Base-by-base conservation (phyloP, 768 basidiomycete genomes). In the Termitomyces bulborhizus region DNA sequence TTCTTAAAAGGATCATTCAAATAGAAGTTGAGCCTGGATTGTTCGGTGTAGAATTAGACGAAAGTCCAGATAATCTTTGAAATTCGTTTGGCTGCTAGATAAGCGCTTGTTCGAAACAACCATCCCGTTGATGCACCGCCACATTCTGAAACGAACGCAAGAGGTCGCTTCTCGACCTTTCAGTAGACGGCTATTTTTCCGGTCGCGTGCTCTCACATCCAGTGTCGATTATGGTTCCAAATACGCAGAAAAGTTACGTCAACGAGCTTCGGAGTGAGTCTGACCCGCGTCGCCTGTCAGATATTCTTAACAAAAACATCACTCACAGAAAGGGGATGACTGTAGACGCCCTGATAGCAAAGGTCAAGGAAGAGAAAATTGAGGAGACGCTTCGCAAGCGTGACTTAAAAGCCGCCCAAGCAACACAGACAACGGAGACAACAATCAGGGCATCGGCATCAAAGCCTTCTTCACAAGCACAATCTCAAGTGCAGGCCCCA, bases 161-260 rank as follows among this genome's bases (percentile, higher is more conserved):
- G 37, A 26, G 27, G 26, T 52, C 26, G 16, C 54, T 31, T 26
- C 31, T 11, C 59, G 49, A 46, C 42, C 53, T 45, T 51, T 47
- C 26, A 18, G 16, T 26, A 27, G 21, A 5, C 32, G 41, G 21
- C 18, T 34, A 29, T n/a, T 21, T 40, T 26, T 12, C 27, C 12
- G 8, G 40, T 27, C 51, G 12, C 56, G 60, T n/a, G 8, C 36
- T 36, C 53, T 60, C 24, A 44, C 58, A 42, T 61, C 49, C 31
- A 26, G 13, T 49, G 39, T 31, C 18, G 52, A 62, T 55, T 73
- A 76, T 53, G 69, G 73, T 57, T 64, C 72, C 31, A 86, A 81
- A 64, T 93, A 94, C 65, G 78, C 82, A 13, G 80, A 86, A 56
- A 89, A 88, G 65, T 69, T 95, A 37, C 79, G 75, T 44, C 73